Conservation (phyloP, 495 filamentous ascomycete genomes). For the Talaromyces nanjingensis region DNA sequence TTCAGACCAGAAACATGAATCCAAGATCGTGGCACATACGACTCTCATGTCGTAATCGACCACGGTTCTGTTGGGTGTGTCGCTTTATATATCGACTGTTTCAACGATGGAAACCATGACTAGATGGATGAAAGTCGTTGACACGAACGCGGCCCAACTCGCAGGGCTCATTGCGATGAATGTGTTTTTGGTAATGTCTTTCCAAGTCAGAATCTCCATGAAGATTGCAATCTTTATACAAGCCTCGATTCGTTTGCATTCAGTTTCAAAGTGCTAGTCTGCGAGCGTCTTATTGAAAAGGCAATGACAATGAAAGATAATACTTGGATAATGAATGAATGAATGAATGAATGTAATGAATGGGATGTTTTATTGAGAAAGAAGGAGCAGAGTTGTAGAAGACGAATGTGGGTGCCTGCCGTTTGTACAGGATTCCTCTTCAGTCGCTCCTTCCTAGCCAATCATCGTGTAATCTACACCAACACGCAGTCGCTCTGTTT, state of each 20-base stretch:
- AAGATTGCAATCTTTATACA: not conserved
- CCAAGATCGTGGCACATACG: conserved; percentile 13
- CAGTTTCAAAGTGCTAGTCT: not conserved
- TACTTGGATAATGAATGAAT: not conserved
- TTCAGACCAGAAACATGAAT: conserved; percentile 16
- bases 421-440: not conserved
- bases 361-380: not conserved
- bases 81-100: not conserved
- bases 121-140: no score
- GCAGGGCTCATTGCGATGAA: not conserved
- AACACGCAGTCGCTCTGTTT: no score
- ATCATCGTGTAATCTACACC: not conserved
- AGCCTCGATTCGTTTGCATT: not conserved
- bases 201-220: not conserved
- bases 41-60: not conserved
- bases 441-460: not conserved
- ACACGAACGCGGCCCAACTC: not conserved
- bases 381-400: not conserved
- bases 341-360: not conserved
- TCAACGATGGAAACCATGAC: no score
- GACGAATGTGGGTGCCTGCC: not conserved
- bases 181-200: not conserved
- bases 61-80: not conserved
- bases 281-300: not conserved
- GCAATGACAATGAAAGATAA: not conserved